Conservation (phyloP, 208 protist species). For the Crithidia expoeki region DNA sequence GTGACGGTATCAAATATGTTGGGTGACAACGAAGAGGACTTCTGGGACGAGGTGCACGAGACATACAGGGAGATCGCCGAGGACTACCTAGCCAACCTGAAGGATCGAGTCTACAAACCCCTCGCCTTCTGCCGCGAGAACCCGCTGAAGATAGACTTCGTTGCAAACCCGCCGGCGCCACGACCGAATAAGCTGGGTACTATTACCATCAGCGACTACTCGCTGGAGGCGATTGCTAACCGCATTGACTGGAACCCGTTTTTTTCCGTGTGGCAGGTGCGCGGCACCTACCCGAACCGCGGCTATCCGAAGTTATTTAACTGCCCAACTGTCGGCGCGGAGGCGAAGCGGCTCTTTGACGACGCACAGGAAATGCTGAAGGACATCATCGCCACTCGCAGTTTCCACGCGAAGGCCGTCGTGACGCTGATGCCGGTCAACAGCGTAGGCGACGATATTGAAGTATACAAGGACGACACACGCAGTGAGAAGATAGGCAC, state of each 20-base stretch:
- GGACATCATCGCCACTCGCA: conserved; percentile 84
- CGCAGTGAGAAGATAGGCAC: conserved; percentile 41
- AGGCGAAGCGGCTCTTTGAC: conserved; percentile 93
- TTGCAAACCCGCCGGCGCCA: conserved; percentile 44
- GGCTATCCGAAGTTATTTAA: conserved; percentile 97
- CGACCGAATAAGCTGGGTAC: conserved; percentile 73
- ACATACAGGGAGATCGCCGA: conserved; percentile 93
- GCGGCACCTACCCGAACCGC: conserved; percentile 95
- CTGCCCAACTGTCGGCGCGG: conserved; percentile 92
- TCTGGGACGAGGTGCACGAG: conserved; percentile 86
- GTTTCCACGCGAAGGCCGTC: conserved; percentile 76
- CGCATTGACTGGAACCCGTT: conserved; percentile 98
- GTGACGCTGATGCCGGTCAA: conserved; percentile 93
- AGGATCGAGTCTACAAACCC: conserved; percentile 88
- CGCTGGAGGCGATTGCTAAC: conserved; percentile 79
- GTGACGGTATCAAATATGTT: conserved; percentile 82
- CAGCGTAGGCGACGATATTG: conserved; percentile 93
- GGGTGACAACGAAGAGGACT: conserved; percentile 60
- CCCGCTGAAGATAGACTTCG: conserved; percentile 78
- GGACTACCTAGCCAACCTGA: conserved; percentile 92
- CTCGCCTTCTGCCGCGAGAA: conserved; percentile 70
- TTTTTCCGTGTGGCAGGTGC: conserved; percentile 94
- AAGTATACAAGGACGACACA: conserved; percentile 81
- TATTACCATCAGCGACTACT: conserved; percentile 80
- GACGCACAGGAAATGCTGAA: conserved; percentile 90